These are phyloP conservation scores for Termitomyces sp. DNA, from an alignment of 768 basidiomycete genomes.

Conservation along the genomic window DNA sequence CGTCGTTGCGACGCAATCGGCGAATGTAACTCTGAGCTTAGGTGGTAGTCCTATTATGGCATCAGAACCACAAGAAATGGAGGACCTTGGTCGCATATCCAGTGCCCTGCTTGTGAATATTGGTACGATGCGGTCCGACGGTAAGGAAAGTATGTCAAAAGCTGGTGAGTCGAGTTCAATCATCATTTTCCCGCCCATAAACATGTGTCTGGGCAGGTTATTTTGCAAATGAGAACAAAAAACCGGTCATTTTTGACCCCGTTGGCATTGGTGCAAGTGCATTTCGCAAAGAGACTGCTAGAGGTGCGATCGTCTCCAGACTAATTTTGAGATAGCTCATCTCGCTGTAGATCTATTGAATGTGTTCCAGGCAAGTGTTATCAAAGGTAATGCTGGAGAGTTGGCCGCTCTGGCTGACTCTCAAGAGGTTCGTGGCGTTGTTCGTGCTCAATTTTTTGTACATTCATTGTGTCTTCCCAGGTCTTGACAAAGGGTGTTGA, in stretches of 20 bases:
- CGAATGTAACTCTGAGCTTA: constrained; percentile 83
- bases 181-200: neutral
- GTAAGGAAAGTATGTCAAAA: constrained; percentile 67
- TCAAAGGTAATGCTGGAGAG: constrained; percentile 93
- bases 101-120: constrained; percentile 81
- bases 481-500: constrained; percentile 82
- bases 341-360: constrained; percentile 63
- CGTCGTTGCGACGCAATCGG: constrained; percentile 85
- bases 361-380: constrained; percentile 80
- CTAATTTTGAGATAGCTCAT: constrained; percentile 24
- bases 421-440: constrained; percentile 45
- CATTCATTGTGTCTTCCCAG: constrained; percentile 23
- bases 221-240: constrained; percentile 61
- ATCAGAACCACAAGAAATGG: constrained; percentile 75
- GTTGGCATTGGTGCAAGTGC: constrained; percentile 84
- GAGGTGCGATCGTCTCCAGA: constrained; percentile 31
- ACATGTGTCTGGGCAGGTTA: constrained; percentile 23
- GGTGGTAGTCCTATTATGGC: constrained; percentile 96
- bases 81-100: constrained; percentile 61
- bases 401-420: constrained; percentile 76
- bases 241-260: constrained; percentile 85
- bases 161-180: constrained; percentile 42
- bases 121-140: constrained; percentile 60
- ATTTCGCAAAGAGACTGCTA: constrained; percentile 58
- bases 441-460: neutral